phyloP scores from a whole-genome alignment of 495 filamentous ascomycete genomes.

The Aeminium ludgeri region DNA sequence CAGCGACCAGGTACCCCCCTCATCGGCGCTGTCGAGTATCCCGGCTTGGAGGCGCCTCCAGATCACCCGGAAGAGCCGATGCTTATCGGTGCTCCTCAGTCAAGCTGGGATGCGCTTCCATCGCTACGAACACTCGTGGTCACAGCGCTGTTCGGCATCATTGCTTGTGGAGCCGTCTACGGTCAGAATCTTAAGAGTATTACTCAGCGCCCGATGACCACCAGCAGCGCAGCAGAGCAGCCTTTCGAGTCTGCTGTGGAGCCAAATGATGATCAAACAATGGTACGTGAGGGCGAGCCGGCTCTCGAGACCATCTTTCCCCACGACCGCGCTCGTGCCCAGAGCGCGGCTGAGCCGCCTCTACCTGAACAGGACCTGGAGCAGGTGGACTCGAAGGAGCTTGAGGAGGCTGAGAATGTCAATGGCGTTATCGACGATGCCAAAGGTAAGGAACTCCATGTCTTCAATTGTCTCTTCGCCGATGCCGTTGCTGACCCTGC shows the following conservation, averaged over 20 bases:
- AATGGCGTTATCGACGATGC: constrained; percentile 19
- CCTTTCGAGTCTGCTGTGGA: neutral
- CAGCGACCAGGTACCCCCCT: constrained; percentile 1
- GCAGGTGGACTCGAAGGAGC: neutral
- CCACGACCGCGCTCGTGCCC: neutral
- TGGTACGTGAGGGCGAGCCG: constrained; percentile 12
- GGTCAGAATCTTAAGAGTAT: neutral
- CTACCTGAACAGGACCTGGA: constrained; percentile 2
- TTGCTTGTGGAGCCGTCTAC: neutral
- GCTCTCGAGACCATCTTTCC: constrained; percentile 15
- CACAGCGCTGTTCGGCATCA: neutral
- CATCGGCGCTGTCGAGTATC: constrained; percentile 9
- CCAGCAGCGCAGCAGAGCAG: neutral
- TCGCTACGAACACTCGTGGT: neutral
- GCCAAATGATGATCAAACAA: neutral
- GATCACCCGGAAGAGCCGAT: too few species aligned
- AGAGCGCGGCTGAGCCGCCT: neutral
- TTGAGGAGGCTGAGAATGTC: neutral
- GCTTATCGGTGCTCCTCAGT: neutral
- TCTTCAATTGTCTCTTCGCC: neutral
- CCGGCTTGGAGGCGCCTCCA: too few species aligned
- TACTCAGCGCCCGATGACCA: too few species aligned
- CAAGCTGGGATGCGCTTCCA: neutral
- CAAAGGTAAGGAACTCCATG: neutral
- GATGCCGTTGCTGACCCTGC: neutral